Conservation (phyloP, 1,139 yeast species). For the Fermentozyma sake region DNA sequence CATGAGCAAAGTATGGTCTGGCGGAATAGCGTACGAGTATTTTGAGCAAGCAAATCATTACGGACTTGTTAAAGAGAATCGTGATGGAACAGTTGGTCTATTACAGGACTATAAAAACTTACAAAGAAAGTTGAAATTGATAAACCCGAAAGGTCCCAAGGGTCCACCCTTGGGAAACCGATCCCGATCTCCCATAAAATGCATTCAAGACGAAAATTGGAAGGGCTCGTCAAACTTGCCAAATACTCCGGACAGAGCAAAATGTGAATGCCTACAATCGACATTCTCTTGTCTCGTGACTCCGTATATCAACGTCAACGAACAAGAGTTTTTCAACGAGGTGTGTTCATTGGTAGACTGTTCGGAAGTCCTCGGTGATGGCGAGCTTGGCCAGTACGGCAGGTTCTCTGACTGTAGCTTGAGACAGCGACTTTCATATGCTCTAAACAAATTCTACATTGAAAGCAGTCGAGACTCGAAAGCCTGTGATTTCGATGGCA, state of each 20-base stretch:
- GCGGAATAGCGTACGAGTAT: slow-evolving; percentile 38
- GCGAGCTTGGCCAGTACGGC: slow-evolving; percentile 47
- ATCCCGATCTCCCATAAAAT: background rate
- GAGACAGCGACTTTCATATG: slow-evolving; percentile 49
- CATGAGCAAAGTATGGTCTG: slow-evolving; percentile 40
- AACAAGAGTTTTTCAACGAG: slow-evolving; percentile 35
- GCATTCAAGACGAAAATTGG: slow-evolving; percentile 31
- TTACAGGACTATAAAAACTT: slow-evolving; percentile 41
- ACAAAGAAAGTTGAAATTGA: slow-evolving; percentile 27
- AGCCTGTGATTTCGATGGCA: slow-evolving; percentile 34
- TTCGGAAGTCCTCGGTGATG: slow-evolving; percentile 44
- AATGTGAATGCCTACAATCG: slow-evolving; percentile 54
- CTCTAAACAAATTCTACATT: slow-evolving; percentile 45
- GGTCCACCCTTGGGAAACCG: background rate
- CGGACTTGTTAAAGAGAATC: slow-evolving; percentile 28
- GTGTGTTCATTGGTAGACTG: slow-evolving; percentile 53
- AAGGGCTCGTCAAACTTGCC: slow-evolving; percentile 45
- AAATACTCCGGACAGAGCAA: slow-evolving; percentile 47
- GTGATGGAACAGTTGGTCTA: slow-evolving; percentile 27
- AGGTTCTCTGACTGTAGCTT: slow-evolving; percentile 51
- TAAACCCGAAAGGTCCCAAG: slow-evolving; percentile 19
- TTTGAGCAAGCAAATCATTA: slow-evolving; percentile 33
- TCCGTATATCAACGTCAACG: slow-evolving; percentile 26
- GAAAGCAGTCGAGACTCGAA: slow-evolving; percentile 20
- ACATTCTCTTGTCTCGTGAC: slow-evolving; percentile 47